Percentiles rank a stretch among this genome's conserved stretches.
phyloP scores from a whole-genome alignment of 129 eudicot genomes.

The Smallanthus sonchifolius region DNA sequence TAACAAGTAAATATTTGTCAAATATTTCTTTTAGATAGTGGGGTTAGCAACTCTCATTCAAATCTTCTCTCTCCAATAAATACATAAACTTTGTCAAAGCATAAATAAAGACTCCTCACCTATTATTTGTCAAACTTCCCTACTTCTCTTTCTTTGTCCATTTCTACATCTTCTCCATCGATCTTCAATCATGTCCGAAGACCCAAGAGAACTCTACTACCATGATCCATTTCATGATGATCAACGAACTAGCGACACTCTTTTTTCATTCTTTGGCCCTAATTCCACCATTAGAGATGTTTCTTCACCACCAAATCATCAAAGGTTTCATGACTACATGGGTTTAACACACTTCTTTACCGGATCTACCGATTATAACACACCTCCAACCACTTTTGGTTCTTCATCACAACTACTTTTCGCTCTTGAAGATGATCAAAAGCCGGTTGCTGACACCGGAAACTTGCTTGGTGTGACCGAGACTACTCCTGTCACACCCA shows the following conservation, averaged over 20 bases:
- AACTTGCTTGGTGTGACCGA: constrained; percentile 29
- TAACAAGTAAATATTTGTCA: too few relatives aligned
- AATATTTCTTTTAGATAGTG: constrained; percentile 25
- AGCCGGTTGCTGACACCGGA: constrained; percentile 11
- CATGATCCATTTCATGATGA: constrained; percentile 51
- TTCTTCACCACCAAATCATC: constrained; percentile 33
- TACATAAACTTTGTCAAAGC: constrained; percentile 58
- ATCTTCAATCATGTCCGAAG: constrained; percentile 58
- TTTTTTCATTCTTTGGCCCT: constrained; percentile 33
- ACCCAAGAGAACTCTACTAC: constrained; percentile 53
- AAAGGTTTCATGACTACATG: constrained; percentile 42
- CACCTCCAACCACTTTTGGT: constrained; percentile 45
- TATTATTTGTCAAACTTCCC: constrained; percentile 47
- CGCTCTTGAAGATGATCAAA: constrained; percentile 33
- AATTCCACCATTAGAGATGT: constrained; percentile 16
- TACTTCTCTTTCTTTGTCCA: constrained; percentile 15
- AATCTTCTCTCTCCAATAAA: constrained; percentile 34
- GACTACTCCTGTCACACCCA: constrained; percentile 63
- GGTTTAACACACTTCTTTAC: constrained; percentile 47
- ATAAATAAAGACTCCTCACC: constrained; percentile 57
- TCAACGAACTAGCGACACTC: constrained; percentile 24
- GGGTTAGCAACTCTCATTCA: constrained; percentile 43
- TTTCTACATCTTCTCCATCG: constrained; percentile 4
- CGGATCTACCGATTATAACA: constrained; percentile 42
- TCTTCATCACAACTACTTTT: constrained; percentile 34